Conservation (phyloP, 208 protist species). For the Trypanosoma cruzi region DNA sequence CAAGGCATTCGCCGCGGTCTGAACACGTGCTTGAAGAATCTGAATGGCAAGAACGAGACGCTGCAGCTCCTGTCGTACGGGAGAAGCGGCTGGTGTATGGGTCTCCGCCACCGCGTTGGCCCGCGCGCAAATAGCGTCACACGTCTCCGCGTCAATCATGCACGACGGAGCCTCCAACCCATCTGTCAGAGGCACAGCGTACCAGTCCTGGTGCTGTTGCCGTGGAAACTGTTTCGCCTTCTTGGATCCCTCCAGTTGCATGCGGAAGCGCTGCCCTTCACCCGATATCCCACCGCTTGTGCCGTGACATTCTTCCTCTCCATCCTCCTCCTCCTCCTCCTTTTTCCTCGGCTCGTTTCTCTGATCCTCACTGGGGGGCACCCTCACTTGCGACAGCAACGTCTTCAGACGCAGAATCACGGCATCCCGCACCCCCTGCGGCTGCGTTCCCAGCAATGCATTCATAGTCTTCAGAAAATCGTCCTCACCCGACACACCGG, state of each 20-base stretch:
- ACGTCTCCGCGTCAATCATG: conserved; percentile 13
- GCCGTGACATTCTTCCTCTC: neutral
- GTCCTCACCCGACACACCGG: neutral
- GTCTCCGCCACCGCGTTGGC: neutral
- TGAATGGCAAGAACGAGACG: conserved; percentile 14
- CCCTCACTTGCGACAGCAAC: conserved; percentile 2
- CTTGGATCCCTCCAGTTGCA: conserved; percentile 8
- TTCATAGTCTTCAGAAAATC: neutral
- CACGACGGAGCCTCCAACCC: conserved; percentile 15
- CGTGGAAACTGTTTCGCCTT: conserved; percentile 2
- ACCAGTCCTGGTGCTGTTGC: conserved; percentile 6
- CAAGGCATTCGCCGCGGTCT: conserved; percentile 6
- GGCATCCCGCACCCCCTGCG: conserved; percentile 8
- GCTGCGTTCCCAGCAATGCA: neutral
- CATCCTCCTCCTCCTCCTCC: neutral
- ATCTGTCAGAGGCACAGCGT: conserved; percentile 7
- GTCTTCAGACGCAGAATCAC: conserved; percentile 12
- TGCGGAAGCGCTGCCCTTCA: neutral
- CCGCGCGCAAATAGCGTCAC: conserved; percentile 10
- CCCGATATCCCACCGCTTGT: neutral
- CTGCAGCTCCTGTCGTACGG: neutral
- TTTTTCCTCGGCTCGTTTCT: neutral
- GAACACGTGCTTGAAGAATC: conserved; percentile 7
- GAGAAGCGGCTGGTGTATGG: neutral
- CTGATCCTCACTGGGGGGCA: neutral